Base-by-base conservation (phyloP, 257 asterid species). In the Solanum infundibuliforme region DNA sequence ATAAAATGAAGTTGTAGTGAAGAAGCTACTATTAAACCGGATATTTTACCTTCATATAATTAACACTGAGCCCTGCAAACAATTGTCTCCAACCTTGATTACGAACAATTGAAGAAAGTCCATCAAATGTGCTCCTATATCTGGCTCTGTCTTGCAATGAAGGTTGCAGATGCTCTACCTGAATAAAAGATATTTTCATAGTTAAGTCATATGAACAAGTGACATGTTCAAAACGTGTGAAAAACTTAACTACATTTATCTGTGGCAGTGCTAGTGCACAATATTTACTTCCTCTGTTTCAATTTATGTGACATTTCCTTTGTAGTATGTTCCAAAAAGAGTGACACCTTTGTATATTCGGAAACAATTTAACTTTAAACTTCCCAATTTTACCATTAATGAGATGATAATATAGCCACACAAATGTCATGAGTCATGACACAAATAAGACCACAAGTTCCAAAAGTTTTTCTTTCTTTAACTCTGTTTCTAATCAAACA, bases 21-120 rank as follows among this genome's bases (percentile, higher is more conserved):
- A 20, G 21, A 18, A 82, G 20, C 69, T 82, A 82, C 69, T 73
- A 38, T 21, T 7, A n/a, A 21, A 46, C 12, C 4, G 7, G 39
- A 76, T 29, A 1, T 8, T 21, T 68, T 91, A 97, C 98, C 99
- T 97, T 97, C 87, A 97, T 96, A 89, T 96, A 97, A 68, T 96
- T 97, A 90, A 97, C 95, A 92, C 99, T 95, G 84, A 97, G 94
- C 84, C 99, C 99, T 29, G 99, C 98, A 87, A 94, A 97, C 83
- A 97, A 83, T 86, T 94, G 99, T 68, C 95, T 93, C 98, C 96
- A 96, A 68, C 99, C 99, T 84, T 97, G 99, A 86, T 92, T 88
- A 6, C 89, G 96, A 21, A 90, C 88, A 52, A 97, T 96, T 72
- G 90, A 91, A 83, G 38, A 75, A 66, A 97, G 93, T 62, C 99